Base-by-base conservation (phyloP, 2,329 filamentous ascomycete species). In the Apiospora arundinis region DNA sequence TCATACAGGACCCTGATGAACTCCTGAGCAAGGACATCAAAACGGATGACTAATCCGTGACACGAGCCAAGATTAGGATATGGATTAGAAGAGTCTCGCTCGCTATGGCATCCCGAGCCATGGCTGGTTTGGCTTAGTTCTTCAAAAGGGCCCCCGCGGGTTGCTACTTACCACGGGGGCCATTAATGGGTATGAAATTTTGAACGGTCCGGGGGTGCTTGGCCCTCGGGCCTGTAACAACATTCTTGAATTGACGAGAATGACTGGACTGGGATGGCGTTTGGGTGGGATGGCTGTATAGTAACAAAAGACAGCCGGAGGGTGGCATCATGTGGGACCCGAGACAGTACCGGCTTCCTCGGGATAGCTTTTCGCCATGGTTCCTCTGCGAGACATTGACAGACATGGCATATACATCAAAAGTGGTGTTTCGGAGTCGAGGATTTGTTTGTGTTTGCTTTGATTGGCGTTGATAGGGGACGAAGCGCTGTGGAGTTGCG, bases 331-430 rank as follows among this genome's bases (percentile, higher is more conserved):
- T 63, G 21, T 18, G 56, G 56, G 56, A 32, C 49, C 8, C 7
- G 49, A 56, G 49, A 63, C 56, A 63, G 28, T 37, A 60, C 52
- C 52, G 52, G 52, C 28, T 60, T 63, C 32, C 56, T 63, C 56
- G 32, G 32, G 56, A 63, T 40, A 63, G 56, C 56, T n/a, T 14
- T 40, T n/a, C n/a, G 56, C 56, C 56, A 63, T 63, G 32, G 56
- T 40, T 40, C 32, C 56, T 63, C 56, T 63, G 56, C 56, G 56
- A 63, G 18, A 40, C 21, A 63, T 63, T 63, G 56, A 28, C 74
- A 70, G 78, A 82, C 77, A 77, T 81, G 81, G 78, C 78, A 83
- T 81, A 85, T 81, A 85, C 81, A 85, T 81, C 75, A 85, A 86
- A 86, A 85, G 80, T 78, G 84, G 83, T 82, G 83, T 81, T 82